Evolutionary conservation across 192 early-diverging fungal species (phyloP).

Genomic region (Coemansia sp.): DNA sequence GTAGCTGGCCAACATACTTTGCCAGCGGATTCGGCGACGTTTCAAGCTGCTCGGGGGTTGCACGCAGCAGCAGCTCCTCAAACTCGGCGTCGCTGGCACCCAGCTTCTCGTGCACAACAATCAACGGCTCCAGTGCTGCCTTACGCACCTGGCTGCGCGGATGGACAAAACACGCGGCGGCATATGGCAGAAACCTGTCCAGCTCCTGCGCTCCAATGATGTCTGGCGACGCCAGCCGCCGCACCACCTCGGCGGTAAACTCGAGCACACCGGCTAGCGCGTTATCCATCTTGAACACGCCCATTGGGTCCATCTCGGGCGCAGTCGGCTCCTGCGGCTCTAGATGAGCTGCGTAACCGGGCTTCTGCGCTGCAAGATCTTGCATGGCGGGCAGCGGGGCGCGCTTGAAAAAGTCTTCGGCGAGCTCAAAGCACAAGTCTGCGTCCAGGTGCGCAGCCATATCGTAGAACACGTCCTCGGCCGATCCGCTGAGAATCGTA

Average conservation of each 20-base stretch:
- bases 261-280: slow-evolving; percentile 50
- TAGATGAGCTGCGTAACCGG: slow-evolving; percentile 24
- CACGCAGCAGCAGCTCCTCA: slow-evolving; percentile 35
- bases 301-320: slow-evolving; percentile 37
- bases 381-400: slow-evolving; percentile 30
- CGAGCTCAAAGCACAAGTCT: slow-evolving; percentile 44
- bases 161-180: slow-evolving; percentile 34
- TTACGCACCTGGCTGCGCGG: slow-evolving; percentile 52
- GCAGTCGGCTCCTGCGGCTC: slow-evolving; percentile 12
- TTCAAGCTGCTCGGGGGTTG: slow-evolving; percentile 15
- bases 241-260: slow-evolving; percentile 40
- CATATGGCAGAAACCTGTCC: slow-evolving; percentile 40
- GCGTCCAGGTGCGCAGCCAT: slow-evolving; percentile 42
- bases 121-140: slow-evolving; percentile 42
- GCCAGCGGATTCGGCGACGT: slow-evolving; percentile 38
- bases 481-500: slow-evolving; percentile 49
- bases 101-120: slow-evolving; percentile 27
- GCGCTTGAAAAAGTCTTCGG: slow-evolving; percentile 47
- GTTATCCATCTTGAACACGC: slow-evolving; percentile 49
- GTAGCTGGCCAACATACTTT: slow-evolving; percentile 25
- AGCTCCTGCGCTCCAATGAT: slow-evolving; percentile 24
- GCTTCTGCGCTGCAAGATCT: slow-evolving; percentile 6
- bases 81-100: slow-evolving; percentile 27
- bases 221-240: slow-evolving; percentile 23
- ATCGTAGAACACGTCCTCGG: slow-evolving; percentile 50